A percentile compares a stretch with the other conserved stretches of the same genome.
Evolutionary conservation across 139 green algal species (phyloP).

Genomic region (Trebouxia sp.): DNA sequence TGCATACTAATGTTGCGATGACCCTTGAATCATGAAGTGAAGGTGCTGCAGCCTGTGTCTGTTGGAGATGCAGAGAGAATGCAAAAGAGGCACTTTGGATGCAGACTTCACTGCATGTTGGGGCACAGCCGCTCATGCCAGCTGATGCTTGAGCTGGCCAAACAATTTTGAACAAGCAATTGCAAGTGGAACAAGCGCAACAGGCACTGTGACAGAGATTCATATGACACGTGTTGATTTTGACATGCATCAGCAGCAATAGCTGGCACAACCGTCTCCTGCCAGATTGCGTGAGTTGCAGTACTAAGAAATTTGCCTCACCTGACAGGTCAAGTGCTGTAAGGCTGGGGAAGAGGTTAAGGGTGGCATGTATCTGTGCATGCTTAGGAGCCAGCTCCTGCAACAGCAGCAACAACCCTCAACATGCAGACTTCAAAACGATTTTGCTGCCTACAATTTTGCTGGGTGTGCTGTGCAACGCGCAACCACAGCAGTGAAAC

Average conservation of each 20-base stretch:
- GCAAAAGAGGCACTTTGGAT: too few relatives aligned
- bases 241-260: not conserved
- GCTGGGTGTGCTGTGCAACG: not conserved
- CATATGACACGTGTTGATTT: not conserved
- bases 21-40: not conserved
- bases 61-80: too few relatives aligned
- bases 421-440: not conserved
- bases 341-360: conserved; percentile 19
- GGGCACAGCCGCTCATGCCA: too few relatives aligned
- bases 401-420: not conserved
- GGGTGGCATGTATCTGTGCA: conserved; percentile 9
- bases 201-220: not conserved
- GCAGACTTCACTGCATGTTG: too few relatives aligned
- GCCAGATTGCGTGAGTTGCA: not conserved
- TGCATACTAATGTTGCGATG: not conserved
- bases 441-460: not conserved
- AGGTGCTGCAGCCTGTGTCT: too few relatives aligned
- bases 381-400: conserved; percentile 16
- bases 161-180: too few relatives aligned
- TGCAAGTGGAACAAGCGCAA: not conserved
- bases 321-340: conserved; percentile 25
- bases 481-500: not conserved
- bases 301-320: not conserved
- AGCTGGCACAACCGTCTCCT: not conserved
- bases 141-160: too few relatives aligned